phyloP scores from a whole-genome alignment of 148 eudicot species.

The Dysphania ambrosioides region DNA sequence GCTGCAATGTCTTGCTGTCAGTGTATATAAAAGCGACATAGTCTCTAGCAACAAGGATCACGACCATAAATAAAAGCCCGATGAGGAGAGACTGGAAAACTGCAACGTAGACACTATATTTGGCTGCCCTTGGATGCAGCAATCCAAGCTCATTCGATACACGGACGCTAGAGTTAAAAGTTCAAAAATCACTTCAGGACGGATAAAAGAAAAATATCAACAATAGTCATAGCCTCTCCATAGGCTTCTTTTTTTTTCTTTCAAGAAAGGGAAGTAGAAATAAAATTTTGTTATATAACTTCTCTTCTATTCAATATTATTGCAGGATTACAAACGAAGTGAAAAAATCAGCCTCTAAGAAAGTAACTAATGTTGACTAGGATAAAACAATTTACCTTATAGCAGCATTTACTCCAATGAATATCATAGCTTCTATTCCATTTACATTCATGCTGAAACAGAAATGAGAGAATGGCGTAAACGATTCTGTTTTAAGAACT shows the following conservation, averaged over 20 bases:
- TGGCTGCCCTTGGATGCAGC: slow-evolving; percentile 63
- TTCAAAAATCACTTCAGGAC: background rate
- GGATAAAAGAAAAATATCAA: background rate
- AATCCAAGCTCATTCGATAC: slow-evolving; percentile 81
- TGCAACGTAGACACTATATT: slow-evolving; percentile 54
- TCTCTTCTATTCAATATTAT: background rate
- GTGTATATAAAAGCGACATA: slow-evolving; percentile 60
- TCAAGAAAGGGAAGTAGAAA: background rate
- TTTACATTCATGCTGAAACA: slow-evolving; percentile 61
- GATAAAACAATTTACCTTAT: slow-evolving; percentile 47
- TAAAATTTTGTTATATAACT: background rate
- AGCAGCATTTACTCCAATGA: slow-evolving; percentile 78
- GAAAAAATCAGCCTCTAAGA: no score
- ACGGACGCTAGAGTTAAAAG: slow-evolving; percentile 50
- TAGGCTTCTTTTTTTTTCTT: background rate
- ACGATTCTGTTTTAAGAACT: background rate
- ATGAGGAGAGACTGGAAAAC: slow-evolving; percentile 66
- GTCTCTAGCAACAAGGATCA: slow-evolving; percentile 43
- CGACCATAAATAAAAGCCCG: slow-evolving; percentile 52
- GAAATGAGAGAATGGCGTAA: slow-evolving; percentile 3
- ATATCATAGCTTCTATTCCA: slow-evolving; percentile 66
- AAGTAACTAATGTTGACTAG: background rate
- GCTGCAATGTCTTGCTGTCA: slow-evolving; percentile 42
- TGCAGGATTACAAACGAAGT: background rate
- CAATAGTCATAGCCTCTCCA: background rate